Percentiles rank a stretch among this genome's conserved stretches.
Evolutionary conservation across 495 filamentous ascomycete genomes (phyloP).

Genomic region (Astrocystis sublimbata): DNA sequence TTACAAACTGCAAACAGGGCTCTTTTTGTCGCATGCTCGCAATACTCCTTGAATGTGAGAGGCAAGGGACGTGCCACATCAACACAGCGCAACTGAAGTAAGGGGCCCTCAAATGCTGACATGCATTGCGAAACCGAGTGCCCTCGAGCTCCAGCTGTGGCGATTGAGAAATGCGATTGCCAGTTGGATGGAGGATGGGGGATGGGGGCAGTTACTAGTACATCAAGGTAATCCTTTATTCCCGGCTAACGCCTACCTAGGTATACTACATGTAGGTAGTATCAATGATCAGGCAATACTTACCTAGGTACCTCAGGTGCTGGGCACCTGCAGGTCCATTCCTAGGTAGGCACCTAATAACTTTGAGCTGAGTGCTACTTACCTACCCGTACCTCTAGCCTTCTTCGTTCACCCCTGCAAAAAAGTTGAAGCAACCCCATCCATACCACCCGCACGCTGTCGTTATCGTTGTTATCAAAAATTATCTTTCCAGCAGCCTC

Average conservation of each 20-base stretch:
- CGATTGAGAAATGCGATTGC: background rate
- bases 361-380: background rate
- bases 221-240: too few species aligned
- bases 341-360: too few species aligned
- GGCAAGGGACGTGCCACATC: background rate
- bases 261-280: background rate
- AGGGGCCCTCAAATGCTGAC: background rate
- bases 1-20: too few species aligned
- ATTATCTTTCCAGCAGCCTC: conserved; percentile 15
- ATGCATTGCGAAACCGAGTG: conserved; percentile 7
- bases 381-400: background rate
- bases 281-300: background rate
- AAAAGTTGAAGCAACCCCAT: background rate
- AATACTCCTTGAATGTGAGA: background rate
- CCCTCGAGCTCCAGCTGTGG: conserved; percentile 22
- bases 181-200: conserved; percentile 5
- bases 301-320: background rate
- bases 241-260: background rate
- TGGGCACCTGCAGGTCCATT: background rate
- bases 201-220: background rate
- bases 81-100: background rate
- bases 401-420: background rate
- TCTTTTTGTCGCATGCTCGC: background rate
- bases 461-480: conserved; percentile 16
- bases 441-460: too few species aligned